These are phyloP conservation scores for Vicia villosa DNA, from an alignment of 306 rosid species.

Conservation along the genomic window DNA sequence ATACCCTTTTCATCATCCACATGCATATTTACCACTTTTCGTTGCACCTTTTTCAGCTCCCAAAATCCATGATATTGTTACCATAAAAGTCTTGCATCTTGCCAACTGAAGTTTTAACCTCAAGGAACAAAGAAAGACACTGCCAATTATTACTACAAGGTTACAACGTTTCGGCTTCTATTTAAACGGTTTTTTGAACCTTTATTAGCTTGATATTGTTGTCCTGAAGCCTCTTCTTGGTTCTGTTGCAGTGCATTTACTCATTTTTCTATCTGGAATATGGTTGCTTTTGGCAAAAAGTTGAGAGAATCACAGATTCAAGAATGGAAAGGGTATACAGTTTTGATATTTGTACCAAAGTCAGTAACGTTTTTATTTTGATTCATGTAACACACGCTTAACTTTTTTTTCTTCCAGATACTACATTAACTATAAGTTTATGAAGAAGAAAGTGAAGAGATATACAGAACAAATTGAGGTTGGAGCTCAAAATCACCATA, in stretches of 20 bases:
- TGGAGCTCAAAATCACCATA: constrained; percentile 58
- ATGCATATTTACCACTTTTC: neutral
- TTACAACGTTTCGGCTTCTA: constrained; percentile 19
- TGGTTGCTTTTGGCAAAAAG: constrained; percentile 90
- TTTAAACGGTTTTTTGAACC: constrained; percentile 2
- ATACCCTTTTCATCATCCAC: neutral
- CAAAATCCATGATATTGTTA: constrained; percentile 22
- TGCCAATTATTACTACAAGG: constrained; percentile 22
- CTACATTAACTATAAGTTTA: constrained; percentile 74
- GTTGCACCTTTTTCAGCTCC: constrained; percentile 16
- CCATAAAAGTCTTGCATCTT: neutral
- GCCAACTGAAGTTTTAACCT: constrained; percentile 19
- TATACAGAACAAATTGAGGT: constrained; percentile 63
- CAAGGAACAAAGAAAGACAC: constrained; percentile 8
- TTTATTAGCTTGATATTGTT: constrained; percentile 26
- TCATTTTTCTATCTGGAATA: constrained; percentile 33
- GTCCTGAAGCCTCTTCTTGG: neutral
- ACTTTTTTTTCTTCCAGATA: constrained; percentile 51
- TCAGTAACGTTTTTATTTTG: neutral
- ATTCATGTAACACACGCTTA: constrained; percentile 5
- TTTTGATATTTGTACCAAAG: neutral
- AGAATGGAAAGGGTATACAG: constrained; percentile 83
- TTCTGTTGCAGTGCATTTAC: constrained; percentile 13
- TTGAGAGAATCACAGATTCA: constrained; percentile 79
- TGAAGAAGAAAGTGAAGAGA: constrained; percentile 82